Evolutionary conservation across 768 basidiomycete genomes (phyloP).

Genomic region (Candolleomyces efflorescens): DNA sequence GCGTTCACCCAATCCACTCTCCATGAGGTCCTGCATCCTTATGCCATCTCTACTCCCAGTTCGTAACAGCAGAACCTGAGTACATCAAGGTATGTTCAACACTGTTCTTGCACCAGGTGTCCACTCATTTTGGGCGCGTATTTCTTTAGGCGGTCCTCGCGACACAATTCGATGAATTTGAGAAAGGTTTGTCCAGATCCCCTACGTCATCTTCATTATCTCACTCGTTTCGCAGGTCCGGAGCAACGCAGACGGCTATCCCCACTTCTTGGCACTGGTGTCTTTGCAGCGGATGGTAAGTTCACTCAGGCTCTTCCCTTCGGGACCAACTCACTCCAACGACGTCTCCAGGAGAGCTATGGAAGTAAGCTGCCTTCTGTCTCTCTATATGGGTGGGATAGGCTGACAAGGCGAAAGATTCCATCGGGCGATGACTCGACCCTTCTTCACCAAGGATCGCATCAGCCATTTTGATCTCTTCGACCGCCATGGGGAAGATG

Average conservation of each 20-base stretch:
- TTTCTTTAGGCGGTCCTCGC: slow-evolving; percentile 33
- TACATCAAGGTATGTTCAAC: slow-evolving; percentile 12
- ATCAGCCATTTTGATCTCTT: slow-evolving; percentile 55
- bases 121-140: too few species aligned
- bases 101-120: not conserved
- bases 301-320: not conserved
- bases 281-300: slow-evolving; percentile 52
- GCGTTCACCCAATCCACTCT: slow-evolving; percentile 15
- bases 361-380: slow-evolving; percentile 43
- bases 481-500: slow-evolving; percentile 44
- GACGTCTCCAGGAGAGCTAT: slow-evolving; percentile 31
- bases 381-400: not conserved
- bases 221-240: slow-evolving; percentile 17
- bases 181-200: slow-evolving; percentile 24
- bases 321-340: not conserved
- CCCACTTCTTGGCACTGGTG: slow-evolving; percentile 41
- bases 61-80: not conserved
- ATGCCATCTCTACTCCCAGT: slow-evolving; percentile 13
- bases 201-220: not conserved
- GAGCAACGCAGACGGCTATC: slow-evolving; percentile 16
- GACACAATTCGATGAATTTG: slow-evolving; percentile 36
- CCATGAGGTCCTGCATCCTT: not conserved
- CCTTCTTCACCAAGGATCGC: slow-evolving; percentile 53
- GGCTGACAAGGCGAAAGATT: slow-evolving; percentile 30
- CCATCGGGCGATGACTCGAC: slow-evolving; percentile 58